Percentiles rank a stretch among this genome's conserved stretches.
Conservation (phyloP, 2,329 filamentous ascomycete genomes). For the Colletotrichum sp. region DNA sequence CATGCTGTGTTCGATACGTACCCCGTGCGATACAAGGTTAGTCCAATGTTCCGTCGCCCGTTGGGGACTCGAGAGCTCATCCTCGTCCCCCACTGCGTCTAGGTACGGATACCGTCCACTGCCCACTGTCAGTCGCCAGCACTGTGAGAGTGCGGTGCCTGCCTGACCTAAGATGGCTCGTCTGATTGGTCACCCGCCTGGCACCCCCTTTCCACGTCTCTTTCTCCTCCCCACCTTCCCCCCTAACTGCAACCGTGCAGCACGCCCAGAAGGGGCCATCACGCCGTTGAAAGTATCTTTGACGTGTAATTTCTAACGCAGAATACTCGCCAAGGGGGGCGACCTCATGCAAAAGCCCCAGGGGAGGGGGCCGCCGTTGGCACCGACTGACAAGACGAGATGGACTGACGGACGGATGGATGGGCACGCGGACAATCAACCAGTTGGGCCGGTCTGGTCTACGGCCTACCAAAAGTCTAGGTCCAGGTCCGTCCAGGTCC, state of each 20-base stretch:
- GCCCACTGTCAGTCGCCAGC: background rate
- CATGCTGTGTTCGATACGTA: background rate
- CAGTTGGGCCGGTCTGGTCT: background rate
- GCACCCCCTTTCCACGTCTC: background rate
- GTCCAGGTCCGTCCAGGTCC: background rate
- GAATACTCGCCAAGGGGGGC: background rate
- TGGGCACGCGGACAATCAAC: background rate
- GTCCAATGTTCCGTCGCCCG: background rate
- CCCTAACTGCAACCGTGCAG: constrained; percentile 14
- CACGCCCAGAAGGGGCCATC: constrained; percentile 9
- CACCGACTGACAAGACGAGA: background rate
- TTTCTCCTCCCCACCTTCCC: background rate
- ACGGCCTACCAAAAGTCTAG: background rate
- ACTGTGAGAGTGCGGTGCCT: background rate
- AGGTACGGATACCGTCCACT: background rate
- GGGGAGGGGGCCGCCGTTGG: constrained; percentile 5
- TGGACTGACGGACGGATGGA: background rate
- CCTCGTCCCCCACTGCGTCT: constrained; percentile 7
- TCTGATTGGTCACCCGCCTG: constrained; percentile 6
- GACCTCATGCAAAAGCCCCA: background rate
- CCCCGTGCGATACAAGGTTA: background rate
- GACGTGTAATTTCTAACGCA: constrained; percentile 9
- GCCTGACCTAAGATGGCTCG: constrained; percentile 4
- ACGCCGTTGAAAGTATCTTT: constrained; percentile 21
- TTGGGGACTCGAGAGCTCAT: background rate